Evolutionary conservation across 257 asterid species (phyloP), one percentile per base, ranked within the genome.

Genomic region (Solanum boliviense): DNA sequence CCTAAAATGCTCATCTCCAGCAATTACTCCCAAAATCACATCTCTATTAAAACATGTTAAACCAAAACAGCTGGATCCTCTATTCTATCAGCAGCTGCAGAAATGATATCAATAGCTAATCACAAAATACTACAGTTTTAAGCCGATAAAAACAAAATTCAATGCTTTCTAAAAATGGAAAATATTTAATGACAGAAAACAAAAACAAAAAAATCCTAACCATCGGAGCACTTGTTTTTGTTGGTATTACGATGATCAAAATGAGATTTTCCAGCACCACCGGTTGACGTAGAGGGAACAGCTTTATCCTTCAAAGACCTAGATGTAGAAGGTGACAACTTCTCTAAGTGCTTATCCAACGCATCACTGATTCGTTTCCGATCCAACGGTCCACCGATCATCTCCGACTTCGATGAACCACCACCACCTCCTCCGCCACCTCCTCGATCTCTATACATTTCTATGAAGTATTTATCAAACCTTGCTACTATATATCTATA

Each of bases 351-450:
- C 86, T 95, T 97, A 93, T 95, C 98, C 93, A 97, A 91, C 67
- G 95, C 98, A 87, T 97, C 99, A 90, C 94, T 97, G 88, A 97
- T 96, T 88, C 98, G 92, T 91, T 97, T 97, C 96, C 99, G 98
- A 95, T 95, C 99, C 92, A 95, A 91, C 87, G 94, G 85, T 75
- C 95, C 99, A 27, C 98, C 95, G 39, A 91, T 95, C 83, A 90
- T 84, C 90, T 91, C 93, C 58, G 91, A 75, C 91, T 95, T 96
- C 48, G 98, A 94, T 32, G 96, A 89, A 70, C 91, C 95, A 68
- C 92, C 95, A 46, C 65, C 84, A 4, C 98, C 72, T n/a, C 72
- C 72, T 25, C 76, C 84, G 16, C 60, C 62, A 6, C 85, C 97
- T 73, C 85, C 85, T 27, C 99, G 98, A 92, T 94, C 96, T 86